Evolutionary conservation across 2,329 filamentous ascomycete genomes (phyloP), one percentile per base, ranked within the genome.

Genomic region (Diplocarpon mali): DNA sequence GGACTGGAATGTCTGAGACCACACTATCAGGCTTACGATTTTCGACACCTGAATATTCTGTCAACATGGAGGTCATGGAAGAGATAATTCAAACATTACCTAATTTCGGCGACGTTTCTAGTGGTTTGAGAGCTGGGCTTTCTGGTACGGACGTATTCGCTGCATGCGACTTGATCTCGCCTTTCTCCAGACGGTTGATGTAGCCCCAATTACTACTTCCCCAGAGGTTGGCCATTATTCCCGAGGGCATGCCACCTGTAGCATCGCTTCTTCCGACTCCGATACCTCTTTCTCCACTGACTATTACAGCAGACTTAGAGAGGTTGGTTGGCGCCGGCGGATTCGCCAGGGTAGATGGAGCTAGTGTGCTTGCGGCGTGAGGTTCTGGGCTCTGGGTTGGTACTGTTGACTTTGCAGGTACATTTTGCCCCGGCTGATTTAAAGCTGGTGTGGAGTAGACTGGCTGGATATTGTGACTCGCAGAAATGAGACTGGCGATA

Each of bases 201-300:
- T 76, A 75, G 12, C 77, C 77, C 85, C 88, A 95, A 38, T 88
- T 81, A 45, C 79, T 83, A 57, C 81, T 93, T 40, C 90, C 90
- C 90, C 90, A 96, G 45, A 93, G 75, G 61, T 96, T 96, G 28
- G 89, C 89, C 69, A 95, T 77, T 49, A 95, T 79, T 12, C 86
- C 87, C 40, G 84, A 85, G 1, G 89, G 86, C 65, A 95, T 78
- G 16, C 76, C 76, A 35, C 83, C 77, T n/a, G 73, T 73, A 38
- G 70, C 76, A 55, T 79, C 75, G 48, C 68, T 69, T 39, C 67
- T 65, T n/a, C 79, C 78, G 14, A 78, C 64, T 2, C 73, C 74
- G 45, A 87, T 70, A 2, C 78, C 78, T 48, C 82, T 76, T 58
- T 95, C 88, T 41, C 81, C 83, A 55, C 83, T 86, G 13, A 90